Base-by-base conservation (phyloP, 225 moss, liverwort and hornwort species). In the Marchantia polymorpha region DNA sequence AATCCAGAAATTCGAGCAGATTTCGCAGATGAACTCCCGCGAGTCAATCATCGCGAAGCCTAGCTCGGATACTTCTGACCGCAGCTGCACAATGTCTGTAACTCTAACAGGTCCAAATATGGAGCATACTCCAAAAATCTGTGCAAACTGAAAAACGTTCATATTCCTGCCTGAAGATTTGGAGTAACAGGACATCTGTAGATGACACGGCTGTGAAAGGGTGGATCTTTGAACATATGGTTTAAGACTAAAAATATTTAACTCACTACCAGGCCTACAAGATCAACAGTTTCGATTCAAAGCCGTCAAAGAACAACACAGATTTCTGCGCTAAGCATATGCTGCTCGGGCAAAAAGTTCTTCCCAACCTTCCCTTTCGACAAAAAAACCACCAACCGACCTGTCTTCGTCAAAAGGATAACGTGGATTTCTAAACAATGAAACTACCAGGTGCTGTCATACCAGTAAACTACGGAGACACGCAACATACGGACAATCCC, bases 361-460 rank as follows among this genome's bases (percentile, higher is more conserved):
- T 59, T 66, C 67, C 60, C 20, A 77, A 77, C 59, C 47, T 77
- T 52, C 61, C 47, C 76, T 63, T 63, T 59, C 11, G 48, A 58
- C 25, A 80, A 70, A 51, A 69, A 49, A 76, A 67, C 50, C 70
- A 76, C 54, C 76, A 79, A 84, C 53, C 64, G 64, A 26, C 54
- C 65, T 58, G 74, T 78, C 68, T 69, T 56, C 27, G 81, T 81
- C 68, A 84, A 69, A 81, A 78, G 56, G 65, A 81, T 78, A 67
- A 59, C 73, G 66, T 74, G 69, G 53, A 81, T 69, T 53, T 73
- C 50, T 72, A 73, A 68, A 30, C 66, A 79, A 70, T 75, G 39
- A 78, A 60, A 61, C 49, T 81, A 81, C 75, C 70, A 63, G 75
- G 48, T 54, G 82, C 79, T 53, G 69, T 56, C 63, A 56, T 48